Conservation (phyloP, 805 yeast species). For the Metschnikowia continentalis region DNA sequence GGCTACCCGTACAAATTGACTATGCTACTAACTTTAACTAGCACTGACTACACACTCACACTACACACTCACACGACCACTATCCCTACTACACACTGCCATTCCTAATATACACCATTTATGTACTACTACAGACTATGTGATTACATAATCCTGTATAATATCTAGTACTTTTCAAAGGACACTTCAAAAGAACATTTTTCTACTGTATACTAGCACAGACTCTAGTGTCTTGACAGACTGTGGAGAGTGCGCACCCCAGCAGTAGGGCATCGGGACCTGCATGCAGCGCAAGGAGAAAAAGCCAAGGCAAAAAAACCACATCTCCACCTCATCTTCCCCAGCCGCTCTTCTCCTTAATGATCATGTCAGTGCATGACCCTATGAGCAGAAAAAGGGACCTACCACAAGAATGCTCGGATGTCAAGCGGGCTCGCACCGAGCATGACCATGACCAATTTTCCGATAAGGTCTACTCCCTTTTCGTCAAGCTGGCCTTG, state of each 20-base stretch:
- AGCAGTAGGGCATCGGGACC: conserved; percentile 1
- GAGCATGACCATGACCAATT: conserved; percentile 19
- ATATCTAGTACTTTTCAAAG: too few relatives aligned
- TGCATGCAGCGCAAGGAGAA: conserved; percentile 5
- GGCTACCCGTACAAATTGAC: too few relatives aligned
- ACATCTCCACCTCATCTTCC: conserved; percentile 9
- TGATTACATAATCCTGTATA: too few relatives aligned
- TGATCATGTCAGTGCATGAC: conserved; percentile 39
- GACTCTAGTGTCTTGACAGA: too few relatives aligned
- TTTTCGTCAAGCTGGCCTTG: conserved; percentile 61
- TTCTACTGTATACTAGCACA: too few relatives aligned
- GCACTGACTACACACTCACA: too few relatives aligned
- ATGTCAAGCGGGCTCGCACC: conserved; percentile 18
- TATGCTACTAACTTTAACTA: too few relatives aligned
- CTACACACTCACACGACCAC: too few relatives aligned
- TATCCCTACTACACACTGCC: too few relatives aligned
- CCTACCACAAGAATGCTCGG: conserved; percentile 15
- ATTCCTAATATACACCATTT: too few relatives aligned
- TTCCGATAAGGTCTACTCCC: conserved; percentile 38
- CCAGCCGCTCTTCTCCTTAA: conserved; percentile 11
- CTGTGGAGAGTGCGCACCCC: not conserved
- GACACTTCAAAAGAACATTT: too few relatives aligned
- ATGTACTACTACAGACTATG: too few relatives aligned
- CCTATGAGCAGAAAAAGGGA: conserved; percentile 32
- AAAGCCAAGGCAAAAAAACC: conserved; percentile 7